Conservation (phyloP, 2,329 filamentous ascomycete genomes). For the Cladobotryum protrusum region DNA sequence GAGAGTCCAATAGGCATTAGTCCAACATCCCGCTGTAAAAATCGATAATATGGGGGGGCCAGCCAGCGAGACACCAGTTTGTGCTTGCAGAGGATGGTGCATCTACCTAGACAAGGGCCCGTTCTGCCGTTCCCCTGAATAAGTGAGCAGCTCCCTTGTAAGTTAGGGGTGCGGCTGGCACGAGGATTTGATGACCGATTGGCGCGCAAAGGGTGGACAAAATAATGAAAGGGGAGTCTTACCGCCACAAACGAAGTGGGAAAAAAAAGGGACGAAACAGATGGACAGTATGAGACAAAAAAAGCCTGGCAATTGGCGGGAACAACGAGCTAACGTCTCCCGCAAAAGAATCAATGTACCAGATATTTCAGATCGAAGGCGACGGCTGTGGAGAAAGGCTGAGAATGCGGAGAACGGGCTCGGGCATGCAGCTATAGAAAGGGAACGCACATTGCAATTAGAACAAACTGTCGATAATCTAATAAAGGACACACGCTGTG, state of each 20-base stretch:
- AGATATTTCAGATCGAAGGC: constrained; percentile 24
- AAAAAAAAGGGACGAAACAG: constrained; percentile 33
- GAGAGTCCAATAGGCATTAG: constrained; percentile 27
- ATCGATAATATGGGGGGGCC: constrained; percentile 1
- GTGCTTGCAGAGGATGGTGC: constrained; percentile 3
- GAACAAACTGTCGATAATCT: constrained; percentile 12
- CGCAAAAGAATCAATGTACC: constrained; percentile 40
- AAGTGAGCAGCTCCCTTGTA: constrained; percentile 23
- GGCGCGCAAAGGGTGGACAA: constrained; percentile 11
- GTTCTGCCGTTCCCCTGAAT: constrained; percentile 11
- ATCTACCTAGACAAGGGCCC: constrained; percentile 11
- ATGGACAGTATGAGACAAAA: constrained; percentile 36
- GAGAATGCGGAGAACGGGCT: constrained; percentile 28
- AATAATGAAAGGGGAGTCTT: constrained; percentile 34
- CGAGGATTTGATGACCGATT: constrained; percentile 17
- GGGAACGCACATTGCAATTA: constrained; percentile 19
- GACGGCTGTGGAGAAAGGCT: constrained; percentile 35
- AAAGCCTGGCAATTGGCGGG: constrained; percentile 42
- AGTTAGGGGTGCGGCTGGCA: constrained; percentile 21
- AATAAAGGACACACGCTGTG: too few species aligned
- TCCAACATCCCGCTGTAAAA: constrained; percentile 17
- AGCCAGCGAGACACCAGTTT: constrained; percentile 6
- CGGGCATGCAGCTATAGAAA: constrained; percentile 32
- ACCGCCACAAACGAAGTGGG: constrained; percentile 40
- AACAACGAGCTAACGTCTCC: constrained; percentile 63